Evolutionary conservation across 2,329 filamentous ascomycete species (phyloP).

Genomic region (Endoconidiophora polonica): DNA sequence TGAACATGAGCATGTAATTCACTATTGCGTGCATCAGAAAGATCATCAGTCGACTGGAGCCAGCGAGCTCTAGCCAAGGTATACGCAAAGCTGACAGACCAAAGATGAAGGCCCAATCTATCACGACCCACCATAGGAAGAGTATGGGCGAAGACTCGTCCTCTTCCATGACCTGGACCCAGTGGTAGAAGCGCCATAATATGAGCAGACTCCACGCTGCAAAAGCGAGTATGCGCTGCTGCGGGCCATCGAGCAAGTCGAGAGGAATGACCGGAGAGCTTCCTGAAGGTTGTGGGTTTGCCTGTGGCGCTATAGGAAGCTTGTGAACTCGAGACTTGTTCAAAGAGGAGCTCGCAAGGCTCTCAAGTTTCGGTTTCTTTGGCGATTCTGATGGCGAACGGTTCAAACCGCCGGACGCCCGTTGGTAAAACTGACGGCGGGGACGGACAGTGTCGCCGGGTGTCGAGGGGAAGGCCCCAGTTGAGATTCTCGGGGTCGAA

Average conservation of each 20-base stretch:
- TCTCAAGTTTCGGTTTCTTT: background rate
- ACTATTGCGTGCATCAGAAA: conserved; percentile 56
- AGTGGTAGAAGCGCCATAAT: conserved; percentile 79
- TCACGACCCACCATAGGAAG: conserved; percentile 82
- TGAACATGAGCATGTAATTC: conserved; percentile 85
- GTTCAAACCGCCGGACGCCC: conserved; percentile 3
- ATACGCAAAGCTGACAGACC: conserved; percentile 75
- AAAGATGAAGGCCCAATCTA: conserved; percentile 79
- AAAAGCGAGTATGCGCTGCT: conserved; percentile 74
- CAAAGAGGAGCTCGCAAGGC: background rate
- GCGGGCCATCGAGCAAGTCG: conserved; percentile 70
- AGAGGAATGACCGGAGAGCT: conserved; percentile 59
- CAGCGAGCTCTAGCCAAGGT: conserved; percentile 90
- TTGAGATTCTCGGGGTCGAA: conserved; percentile 11
- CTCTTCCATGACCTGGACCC: conserved; percentile 58
- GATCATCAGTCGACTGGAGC: conserved; percentile 50
- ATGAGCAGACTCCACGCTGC: conserved; percentile 62
- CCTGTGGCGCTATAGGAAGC: conserved; percentile 32
- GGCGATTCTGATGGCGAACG: conserved; percentile 6
- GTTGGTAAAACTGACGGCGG: conserved; percentile 9
- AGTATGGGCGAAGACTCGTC: conserved; percentile 76
- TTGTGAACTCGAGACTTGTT: conserved; percentile 15
- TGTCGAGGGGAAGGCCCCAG: conserved; percentile 12
- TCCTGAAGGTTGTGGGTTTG: conserved; percentile 16
- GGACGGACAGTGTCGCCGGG: conserved; percentile 11